These are phyloP conservation scores for Citropsis articulata DNA, from an alignment of 345 rosid genomes.

Conservation along the genomic window DNA sequence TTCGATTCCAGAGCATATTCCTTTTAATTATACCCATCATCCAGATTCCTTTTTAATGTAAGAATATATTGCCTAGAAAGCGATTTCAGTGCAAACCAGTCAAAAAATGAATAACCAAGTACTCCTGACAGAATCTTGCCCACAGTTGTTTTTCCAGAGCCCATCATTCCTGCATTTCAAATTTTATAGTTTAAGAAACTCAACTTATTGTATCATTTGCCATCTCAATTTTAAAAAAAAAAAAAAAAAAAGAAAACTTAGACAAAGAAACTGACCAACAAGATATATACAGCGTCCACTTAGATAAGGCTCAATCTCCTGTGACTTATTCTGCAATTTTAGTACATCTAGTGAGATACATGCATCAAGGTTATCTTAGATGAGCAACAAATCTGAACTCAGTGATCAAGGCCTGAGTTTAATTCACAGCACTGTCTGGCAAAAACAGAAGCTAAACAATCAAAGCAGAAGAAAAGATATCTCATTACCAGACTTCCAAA, in stretches of 20 bases:
- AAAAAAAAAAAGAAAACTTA: not conserved
- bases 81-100: constrained; percentile 56
- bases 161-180: constrained; percentile 81
- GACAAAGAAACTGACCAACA: constrained; percentile 71
- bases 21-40: not conserved
- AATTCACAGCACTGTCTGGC: not conserved
- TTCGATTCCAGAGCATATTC: not conserved
- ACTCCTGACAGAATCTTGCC: constrained; percentile 76
- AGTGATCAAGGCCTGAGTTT: not conserved
- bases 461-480: not conserved
- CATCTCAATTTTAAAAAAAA: not conserved
- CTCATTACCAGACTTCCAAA: not conserved
- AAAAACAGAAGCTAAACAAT: constrained; percentile 6
- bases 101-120: constrained; percentile 69
- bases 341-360: constrained; percentile 29
- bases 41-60: not conserved
- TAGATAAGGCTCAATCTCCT: constrained; percentile 68
- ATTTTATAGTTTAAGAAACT: not conserved
- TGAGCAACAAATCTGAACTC: constrained; percentile 7
- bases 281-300: constrained; percentile 80
- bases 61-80: constrained; percentile 1
- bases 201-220: constrained; percentile 2
- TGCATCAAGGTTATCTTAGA: not conserved
- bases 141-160: constrained; percentile 93
- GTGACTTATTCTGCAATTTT: constrained; percentile 68